Conservation (phyloP, 257 asterid genomes). For the Ilex aquifolium region DNA sequence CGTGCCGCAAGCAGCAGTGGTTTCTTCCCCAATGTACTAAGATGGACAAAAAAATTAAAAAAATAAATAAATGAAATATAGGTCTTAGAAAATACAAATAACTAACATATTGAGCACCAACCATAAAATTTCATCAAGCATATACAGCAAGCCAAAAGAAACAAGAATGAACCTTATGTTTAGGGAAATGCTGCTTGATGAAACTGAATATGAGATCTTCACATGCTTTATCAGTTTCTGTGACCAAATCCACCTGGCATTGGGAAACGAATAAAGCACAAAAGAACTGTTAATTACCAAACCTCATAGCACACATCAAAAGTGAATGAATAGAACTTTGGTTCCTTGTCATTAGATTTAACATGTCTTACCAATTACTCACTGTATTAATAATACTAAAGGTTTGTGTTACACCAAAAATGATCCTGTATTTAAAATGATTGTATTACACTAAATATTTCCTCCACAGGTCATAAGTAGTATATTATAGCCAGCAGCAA, state of each 20-base stretch:
- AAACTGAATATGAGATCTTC: slow-evolving; percentile 70
- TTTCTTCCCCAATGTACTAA: slow-evolving; percentile 97
- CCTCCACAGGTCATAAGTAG: too few species aligned
- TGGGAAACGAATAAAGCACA: slow-evolving; percentile 2
- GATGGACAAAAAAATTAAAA: slow-evolving; percentile 2
- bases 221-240: slow-evolving; percentile 89
- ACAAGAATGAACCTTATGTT: slow-evolving; percentile 53
- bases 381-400: too few species aligned
- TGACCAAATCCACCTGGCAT: slow-evolving; percentile 85
- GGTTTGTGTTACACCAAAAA: too few species aligned
- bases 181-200: slow-evolving; percentile 58
- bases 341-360: neutral
- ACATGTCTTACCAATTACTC: neutral
- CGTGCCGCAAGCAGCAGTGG: slow-evolving; percentile 75
- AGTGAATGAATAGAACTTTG: too few species aligned
- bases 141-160: neutral
- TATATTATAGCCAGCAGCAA: too few species aligned
- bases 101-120: slow-evolving; percentile 4
- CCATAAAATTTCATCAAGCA: slow-evolving; percentile 1
- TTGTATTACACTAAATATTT: too few species aligned
- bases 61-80: neutral
- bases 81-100: neutral
- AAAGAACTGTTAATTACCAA: neutral
- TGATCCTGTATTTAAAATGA: too few species aligned
- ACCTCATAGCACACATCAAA: neutral